phyloP scores from a whole-genome alignment of 2,329 filamentous ascomycete genomes.

The Neobulgaria alba region DNA sequence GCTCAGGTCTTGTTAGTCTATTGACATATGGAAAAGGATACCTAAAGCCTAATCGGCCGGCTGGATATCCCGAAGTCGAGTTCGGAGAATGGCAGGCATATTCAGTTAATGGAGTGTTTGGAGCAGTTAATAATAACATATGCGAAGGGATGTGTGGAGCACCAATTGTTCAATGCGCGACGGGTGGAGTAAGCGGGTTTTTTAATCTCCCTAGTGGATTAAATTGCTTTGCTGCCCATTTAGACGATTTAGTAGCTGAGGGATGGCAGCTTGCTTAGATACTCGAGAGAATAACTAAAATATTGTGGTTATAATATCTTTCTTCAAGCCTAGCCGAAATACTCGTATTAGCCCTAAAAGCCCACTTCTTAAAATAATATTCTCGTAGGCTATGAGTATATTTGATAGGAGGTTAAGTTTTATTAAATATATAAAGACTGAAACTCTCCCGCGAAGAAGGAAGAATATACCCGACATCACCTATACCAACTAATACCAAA shows the following conservation, averaged over 20 bases:
- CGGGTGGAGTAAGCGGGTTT: slow-evolving; percentile 9
- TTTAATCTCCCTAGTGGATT: slow-evolving; percentile 10
- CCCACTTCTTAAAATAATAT: too few relatives aligned
- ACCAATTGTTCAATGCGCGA: slow-evolving; percentile 12
- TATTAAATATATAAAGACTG: too few relatives aligned
- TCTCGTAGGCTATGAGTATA: too few relatives aligned
- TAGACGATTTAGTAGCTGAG: slow-evolving; percentile 13
- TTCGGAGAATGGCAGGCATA: slow-evolving; percentile 10
- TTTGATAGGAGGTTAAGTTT: too few relatives aligned
- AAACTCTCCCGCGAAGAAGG: too few relatives aligned
- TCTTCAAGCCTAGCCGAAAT: too few relatives aligned
- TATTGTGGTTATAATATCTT: slow-evolving; percentile 6
- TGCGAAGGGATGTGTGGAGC: slow-evolving; percentile 12
- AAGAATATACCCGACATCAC: too few relatives aligned
- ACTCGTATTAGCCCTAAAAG: too few relatives aligned
- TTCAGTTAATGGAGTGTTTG: slow-evolving; percentile 11
- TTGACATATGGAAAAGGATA: slow-evolving; percentile 9
- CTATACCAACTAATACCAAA: too few relatives aligned
- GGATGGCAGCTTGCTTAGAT: slow-evolving; percentile 12
- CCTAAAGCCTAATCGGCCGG: slow-evolving; percentile 9
- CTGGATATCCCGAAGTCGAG: slow-evolving; percentile 10
- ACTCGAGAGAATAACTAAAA: slow-evolving; percentile 6
- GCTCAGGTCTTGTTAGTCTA: slow-evolving; percentile 12
- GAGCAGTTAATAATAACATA: slow-evolving; percentile 10
- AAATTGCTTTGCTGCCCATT: slow-evolving; percentile 11